Conservation (phyloP, 768 basidiomycete genomes). For the Tylopilus plumbeoviolaceoides region DNA sequence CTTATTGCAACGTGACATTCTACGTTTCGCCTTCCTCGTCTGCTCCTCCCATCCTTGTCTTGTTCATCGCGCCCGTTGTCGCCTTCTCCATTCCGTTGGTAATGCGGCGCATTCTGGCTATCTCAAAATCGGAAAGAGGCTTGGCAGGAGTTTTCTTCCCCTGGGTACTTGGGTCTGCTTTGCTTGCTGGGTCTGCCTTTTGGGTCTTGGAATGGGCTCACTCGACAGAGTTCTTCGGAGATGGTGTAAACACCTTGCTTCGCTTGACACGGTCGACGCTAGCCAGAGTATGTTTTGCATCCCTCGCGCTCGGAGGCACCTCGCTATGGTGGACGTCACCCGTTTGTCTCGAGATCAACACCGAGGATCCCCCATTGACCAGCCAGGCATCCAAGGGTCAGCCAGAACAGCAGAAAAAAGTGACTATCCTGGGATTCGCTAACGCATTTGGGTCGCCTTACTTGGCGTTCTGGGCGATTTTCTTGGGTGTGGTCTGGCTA, state of each 20-base stretch:
- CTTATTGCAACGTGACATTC: constrained; percentile 87
- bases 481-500: constrained; percentile 49
- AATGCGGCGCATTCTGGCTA: constrained; percentile 53
- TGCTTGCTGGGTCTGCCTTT: constrained; percentile 57
- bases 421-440: constrained; percentile 75
- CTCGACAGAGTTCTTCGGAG: constrained; percentile 44
- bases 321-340: constrained; percentile 71
- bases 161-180: constrained; percentile 50
- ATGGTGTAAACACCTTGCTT: constrained; percentile 40
- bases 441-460: constrained; percentile 90
- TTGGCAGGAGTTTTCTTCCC: constrained; percentile 63
- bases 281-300: constrained; percentile 52
- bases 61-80: constrained; percentile 53
- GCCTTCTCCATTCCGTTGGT: constrained; percentile 55
- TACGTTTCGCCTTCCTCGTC: constrained; percentile 71
- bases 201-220: constrained; percentile 87
- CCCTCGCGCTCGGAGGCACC: constrained; percentile 50
- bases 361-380: constrained; percentile 16
- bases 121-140: constrained; percentile 73
- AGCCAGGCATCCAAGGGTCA: constrained; percentile 2
- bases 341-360: constrained; percentile 65
- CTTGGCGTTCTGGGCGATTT: constrained; percentile 72
- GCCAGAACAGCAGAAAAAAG: constrained; percentile 38
- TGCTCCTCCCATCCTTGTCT: constrained; percentile 55
- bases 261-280: constrained; percentile 55